Conservation (phyloP, 2,329 filamentous ascomycete species). For the Teratosphaeria pseudoeucalypti region DNA sequence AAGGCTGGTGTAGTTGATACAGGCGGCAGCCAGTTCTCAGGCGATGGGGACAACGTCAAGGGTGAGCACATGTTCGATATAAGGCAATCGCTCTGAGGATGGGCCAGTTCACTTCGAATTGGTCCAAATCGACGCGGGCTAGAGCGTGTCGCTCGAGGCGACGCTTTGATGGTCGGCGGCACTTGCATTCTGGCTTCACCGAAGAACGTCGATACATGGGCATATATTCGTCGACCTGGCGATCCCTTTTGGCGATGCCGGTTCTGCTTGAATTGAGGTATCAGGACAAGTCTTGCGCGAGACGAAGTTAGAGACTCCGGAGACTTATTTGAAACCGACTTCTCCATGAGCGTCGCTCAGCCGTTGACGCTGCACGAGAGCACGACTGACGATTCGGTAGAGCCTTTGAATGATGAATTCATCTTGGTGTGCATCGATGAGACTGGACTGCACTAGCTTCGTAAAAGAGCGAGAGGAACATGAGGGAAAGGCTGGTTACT, state of each 20-base stretch:
- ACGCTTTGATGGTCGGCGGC: background rate
- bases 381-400: no score
- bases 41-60: conserved; percentile 4
- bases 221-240: background rate
- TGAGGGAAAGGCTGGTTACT: no score
- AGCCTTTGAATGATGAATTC: no score
- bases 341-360: background rate
- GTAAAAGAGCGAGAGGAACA: no score
- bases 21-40: conserved; percentile 4
- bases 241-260: background rate
- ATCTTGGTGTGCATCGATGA: no score
- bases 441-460: no score
- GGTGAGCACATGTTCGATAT: conserved; percentile 13
- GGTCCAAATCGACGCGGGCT: background rate
- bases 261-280: background rate
- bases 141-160: background rate
- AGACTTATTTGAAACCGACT: background rate
- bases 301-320: background rate
- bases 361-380: background rate
- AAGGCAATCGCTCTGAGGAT: background rate
- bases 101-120: background rate
- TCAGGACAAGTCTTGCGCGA: no score
- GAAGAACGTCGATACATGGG: background rate
- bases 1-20: conserved; percentile 1
- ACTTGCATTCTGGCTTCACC: background rate